Evolutionary conservation across 1,284 basidiomycete genomes (phyloP), one percentile per base, ranked within the genome.

Genomic region (Pseudozyma sp.): DNA sequence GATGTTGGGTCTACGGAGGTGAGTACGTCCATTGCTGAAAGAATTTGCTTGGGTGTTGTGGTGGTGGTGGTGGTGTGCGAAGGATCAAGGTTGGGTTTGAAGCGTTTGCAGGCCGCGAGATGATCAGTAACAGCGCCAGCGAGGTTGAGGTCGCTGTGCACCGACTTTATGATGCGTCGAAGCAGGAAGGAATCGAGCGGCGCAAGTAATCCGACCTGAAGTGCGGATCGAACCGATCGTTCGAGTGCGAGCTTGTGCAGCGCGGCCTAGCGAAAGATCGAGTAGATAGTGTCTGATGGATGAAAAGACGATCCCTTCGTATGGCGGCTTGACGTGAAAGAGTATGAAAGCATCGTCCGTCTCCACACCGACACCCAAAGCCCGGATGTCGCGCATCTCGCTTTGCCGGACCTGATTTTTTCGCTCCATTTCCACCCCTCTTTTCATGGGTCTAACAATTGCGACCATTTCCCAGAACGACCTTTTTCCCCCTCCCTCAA

Each of bases 1-100:
- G 71, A 60, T 3, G 79, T 78, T 19, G 78, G 78, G 51, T 80
- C 78, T 10, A 80, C 54, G 11, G 64, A 67, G 7, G 78, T 71
- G 13, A 80, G 55, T 13, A 80, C 68, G 33, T 80, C 77, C 78
- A 80, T 24, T 80, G 13, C 19, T 69, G 31, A 16, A 11, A 19
- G 8, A 31, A 16, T n/a, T 5, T 9, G n/a, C 19, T 37, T 11
- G 24, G 2, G 33, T 37, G 17, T 14, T 24, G 2, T 7, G 9
- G n/a, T 14, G 19, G 2, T 7, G 9, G n/a, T 35, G 19, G 17
- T 14, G 17, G 30, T 30, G 24, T 6, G 29, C 8, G 43, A 24
- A 45, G 24, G 24, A 30, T 14, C 44, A 30, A 45, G 44, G 4
- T 30, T 17, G 7, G 8, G 29, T 24, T 19, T 7, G 19, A 8